Base-by-base conservation (phyloP, 495 filamentous ascomycete genomes). In the Tuber aestivum region DNA sequence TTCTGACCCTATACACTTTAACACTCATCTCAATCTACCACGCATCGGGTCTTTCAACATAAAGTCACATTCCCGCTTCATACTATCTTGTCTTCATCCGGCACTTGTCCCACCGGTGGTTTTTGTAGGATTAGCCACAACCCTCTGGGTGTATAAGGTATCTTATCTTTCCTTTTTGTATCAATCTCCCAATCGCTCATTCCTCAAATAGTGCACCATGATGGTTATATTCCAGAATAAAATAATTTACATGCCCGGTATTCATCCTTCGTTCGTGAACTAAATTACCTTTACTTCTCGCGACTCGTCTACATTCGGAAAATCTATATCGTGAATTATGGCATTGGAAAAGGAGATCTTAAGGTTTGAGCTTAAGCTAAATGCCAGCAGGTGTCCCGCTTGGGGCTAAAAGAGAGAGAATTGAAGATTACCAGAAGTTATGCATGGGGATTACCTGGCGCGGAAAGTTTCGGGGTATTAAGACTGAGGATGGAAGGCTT, bases 171-270 rank as follows among this genome's bases (percentile, higher is more conserved):
- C 27, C 61, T 40, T 38, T 74, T 16, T 50, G 23, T 35, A 42
- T 56, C 6, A 35, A 27, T 40, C 38, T 76, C 41, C 70, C 10
- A 27, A 5, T 40, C 38, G n/a, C n/a, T 32, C n/a, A 18, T 32
- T n/a, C 38, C 40, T 23, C 21, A 20, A 18, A 1, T 56, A 95
- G 85, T 94, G 92, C 78, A 82, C 91, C 73, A 92, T 94, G 91
- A 89, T 94, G 84, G 86, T 95, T 32, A 78, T 91, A 8, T 91
- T 95, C 81, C 93, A 94, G 83, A 92, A 94, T 81, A 92, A 93
- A 76, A 93, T 95, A 75, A 90, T 95, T 70, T 94, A 94, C 84
- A 92, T 94, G 84, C 90, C 92, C 0, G 89, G 89, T 80, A 44
- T 16, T 14, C 18, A 44, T 44, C 27, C 69, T 20, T 44, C 32